These are phyloP conservation scores for Senecio squalidus DNA, from an alignment of 140 eudicot genomes.

Conservation along the genomic window DNA sequence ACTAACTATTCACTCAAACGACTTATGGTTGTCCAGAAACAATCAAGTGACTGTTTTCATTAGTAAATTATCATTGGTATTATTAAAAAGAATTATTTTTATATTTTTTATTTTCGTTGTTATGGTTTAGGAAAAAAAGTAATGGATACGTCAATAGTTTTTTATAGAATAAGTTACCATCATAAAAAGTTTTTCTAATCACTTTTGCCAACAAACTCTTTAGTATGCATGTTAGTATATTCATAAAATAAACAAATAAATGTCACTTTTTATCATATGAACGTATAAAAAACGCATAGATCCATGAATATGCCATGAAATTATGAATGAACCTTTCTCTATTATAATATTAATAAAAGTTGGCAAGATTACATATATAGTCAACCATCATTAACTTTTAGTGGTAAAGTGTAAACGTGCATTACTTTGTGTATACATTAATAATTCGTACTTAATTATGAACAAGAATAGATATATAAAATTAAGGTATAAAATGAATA, in stretches of 20 bases:
- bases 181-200: neutral
- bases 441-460: no score
- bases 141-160: neutral
- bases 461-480: neutral
- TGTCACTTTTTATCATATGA: slow-evolving; percentile 17
- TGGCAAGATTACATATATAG: slow-evolving; percentile 11
- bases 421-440: neutral
- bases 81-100: no score
- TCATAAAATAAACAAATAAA: neutral
- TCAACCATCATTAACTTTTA: slow-evolving; percentile 22
- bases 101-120: no score
- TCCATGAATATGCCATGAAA: slow-evolving; percentile 27
- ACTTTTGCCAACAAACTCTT: neutral
- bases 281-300: slow-evolving; percentile 29
- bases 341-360: neutral
- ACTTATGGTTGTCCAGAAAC: no score
- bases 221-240: neutral
- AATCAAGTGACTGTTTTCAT: no score
- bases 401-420: slow-evolving; percentile 9
- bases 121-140: no score
- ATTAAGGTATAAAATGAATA: no score
- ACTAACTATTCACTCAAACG: no score
- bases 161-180: slow-evolving; percentile 7
- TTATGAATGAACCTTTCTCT: slow-evolving; percentile 6
- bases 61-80: no score